These are phyloP conservation scores for Oryza glumipatula DNA, from an alignment of 176 grass and related monocot genomes.

Conservation along the genomic window DNA sequence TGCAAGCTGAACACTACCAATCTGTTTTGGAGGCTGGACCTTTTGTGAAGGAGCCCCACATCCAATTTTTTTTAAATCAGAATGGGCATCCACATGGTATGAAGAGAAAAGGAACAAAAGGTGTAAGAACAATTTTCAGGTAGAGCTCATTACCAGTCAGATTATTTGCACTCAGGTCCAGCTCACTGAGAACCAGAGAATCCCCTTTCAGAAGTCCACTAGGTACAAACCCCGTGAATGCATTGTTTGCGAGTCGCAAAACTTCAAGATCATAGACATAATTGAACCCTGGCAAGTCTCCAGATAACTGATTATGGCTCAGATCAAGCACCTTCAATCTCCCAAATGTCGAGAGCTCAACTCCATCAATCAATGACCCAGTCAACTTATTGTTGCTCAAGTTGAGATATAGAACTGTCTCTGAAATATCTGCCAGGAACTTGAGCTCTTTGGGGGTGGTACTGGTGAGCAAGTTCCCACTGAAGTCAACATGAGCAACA, in stretches of 20 bases:
- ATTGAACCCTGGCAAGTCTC: constrained; percentile 97
- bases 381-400: constrained; percentile 84
- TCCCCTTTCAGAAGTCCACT: constrained; percentile 93
- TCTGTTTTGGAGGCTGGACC: not conserved
- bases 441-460: constrained; percentile 82
- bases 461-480: constrained; percentile 77
- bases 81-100: constrained; percentile 23
- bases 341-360: constrained; percentile 89
- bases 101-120: constrained; percentile 4
- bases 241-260: constrained; percentile 81
- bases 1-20: not conserved
- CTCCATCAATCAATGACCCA: constrained; percentile 85
- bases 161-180: constrained; percentile 94
- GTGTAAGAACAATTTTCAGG: not conserved
- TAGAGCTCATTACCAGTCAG: constrained; percentile 68
- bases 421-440: constrained; percentile 87
- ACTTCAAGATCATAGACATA: constrained; percentile 99
- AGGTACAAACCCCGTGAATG: constrained; percentile 87
- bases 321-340: constrained; percentile 95
- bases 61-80: not conserved
- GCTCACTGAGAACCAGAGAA: constrained; percentile 82
- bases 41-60: not conserved
- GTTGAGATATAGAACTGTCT: constrained; percentile 84
- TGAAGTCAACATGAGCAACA: constrained; percentile 87
- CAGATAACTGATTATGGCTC: constrained; percentile 80